These are phyloP conservation scores for Neonectria ditissima DNA, from an alignment of 2,329 filamentous ascomycete species.

Conservation along the genomic window DNA sequence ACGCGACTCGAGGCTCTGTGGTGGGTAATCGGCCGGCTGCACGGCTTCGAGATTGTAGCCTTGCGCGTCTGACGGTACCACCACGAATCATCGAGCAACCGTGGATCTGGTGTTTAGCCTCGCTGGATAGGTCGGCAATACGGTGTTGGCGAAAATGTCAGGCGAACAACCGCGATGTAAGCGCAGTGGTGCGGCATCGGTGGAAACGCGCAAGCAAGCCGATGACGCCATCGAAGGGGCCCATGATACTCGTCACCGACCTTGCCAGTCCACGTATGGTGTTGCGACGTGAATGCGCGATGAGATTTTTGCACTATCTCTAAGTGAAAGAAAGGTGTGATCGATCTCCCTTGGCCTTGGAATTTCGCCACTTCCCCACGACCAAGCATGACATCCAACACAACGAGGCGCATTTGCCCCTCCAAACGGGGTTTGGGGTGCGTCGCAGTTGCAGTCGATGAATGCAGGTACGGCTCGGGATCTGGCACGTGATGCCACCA, in stretches of 20 bases:
- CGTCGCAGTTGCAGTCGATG: background rate
- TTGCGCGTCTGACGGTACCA: background rate
- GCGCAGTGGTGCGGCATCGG: background rate
- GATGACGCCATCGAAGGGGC: conserved; percentile 19
- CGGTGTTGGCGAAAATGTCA: background rate
- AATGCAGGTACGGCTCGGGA: background rate
- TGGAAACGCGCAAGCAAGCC: conserved; percentile 23
- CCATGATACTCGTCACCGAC: conserved; percentile 6
- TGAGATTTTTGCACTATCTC: background rate
- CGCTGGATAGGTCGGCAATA: background rate
- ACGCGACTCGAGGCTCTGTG: conserved; percentile 10
- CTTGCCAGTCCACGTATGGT: conserved; percentile 1
- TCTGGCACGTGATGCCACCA: background rate
- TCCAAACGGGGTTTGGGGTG: background rate
- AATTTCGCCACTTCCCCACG: background rate
- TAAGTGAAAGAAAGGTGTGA: too few species aligned
- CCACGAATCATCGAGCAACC: background rate
- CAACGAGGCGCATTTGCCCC: background rate
- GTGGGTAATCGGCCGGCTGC: background rate
- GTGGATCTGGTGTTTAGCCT: background rate
- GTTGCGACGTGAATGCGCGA: conserved; percentile 13
- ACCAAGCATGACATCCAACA: background rate
- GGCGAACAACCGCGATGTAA: background rate
- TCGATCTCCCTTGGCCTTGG: too few species aligned
- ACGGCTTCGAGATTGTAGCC: background rate